Percentiles rank a stretch among this genome's conserved stretches.
Conservation (phyloP, 2,329 filamentous ascomycete genomes). For the Aspergillus thermomutatus region DNA sequence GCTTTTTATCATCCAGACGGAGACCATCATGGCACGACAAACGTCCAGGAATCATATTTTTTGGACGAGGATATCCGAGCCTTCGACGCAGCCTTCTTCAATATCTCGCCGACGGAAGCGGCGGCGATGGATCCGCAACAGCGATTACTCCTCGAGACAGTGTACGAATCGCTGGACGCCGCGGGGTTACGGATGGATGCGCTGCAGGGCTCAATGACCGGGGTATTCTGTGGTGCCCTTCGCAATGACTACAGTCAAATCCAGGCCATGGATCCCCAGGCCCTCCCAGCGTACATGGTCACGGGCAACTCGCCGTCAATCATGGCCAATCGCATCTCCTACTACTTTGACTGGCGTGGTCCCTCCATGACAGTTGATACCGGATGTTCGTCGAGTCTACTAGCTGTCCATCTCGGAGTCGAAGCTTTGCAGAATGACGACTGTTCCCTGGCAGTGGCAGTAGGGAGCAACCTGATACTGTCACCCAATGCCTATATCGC, state of each 20-base stretch:
- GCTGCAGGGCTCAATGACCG: neutral
- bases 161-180: slow-evolving; percentile 7
- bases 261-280: neutral
- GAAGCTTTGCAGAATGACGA: slow-evolving; percentile 22
- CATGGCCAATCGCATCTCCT: slow-evolving; percentile 30
- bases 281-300: neutral
- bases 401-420: slow-evolving; percentile 26
- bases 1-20: neutral
- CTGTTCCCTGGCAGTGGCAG: slow-evolving; percentile 8
- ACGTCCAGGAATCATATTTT: neutral
- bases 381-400: slow-evolving; percentile 39
- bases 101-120: neutral
- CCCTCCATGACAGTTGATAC: slow-evolving; percentile 42
- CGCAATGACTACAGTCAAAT: slow-evolving; percentile 7
- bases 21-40: neutral
- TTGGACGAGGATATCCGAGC: neutral
- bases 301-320: slow-evolving; percentile 29
- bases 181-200: neutral
- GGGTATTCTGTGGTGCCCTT: slow-evolving; percentile 8
- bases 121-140: neutral
- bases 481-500: slow-evolving; percentile 19
- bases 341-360: slow-evolving; percentile 22
- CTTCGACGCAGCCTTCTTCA: neutral
- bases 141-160: slow-evolving; percentile 5
- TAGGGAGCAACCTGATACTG: slow-evolving; percentile 9